phyloP scores from a whole-genome alignment of 2,329 filamentous ascomycete species.

The Microcera coccophila region DNA sequence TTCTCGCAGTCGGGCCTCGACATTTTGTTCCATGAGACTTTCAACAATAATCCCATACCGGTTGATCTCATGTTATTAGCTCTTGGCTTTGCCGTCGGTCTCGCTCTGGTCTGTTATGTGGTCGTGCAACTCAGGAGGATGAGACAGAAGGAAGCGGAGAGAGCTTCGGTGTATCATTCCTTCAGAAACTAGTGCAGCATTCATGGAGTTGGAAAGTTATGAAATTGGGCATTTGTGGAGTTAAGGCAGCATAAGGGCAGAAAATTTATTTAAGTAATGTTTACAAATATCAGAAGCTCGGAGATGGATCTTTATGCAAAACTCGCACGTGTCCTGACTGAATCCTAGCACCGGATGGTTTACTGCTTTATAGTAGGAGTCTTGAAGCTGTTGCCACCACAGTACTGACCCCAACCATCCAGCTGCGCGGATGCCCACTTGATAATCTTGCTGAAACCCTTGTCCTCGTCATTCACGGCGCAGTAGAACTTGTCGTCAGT shows the following conservation, averaged over 20 bases:
- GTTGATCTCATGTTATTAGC: slow-evolving; percentile 68
- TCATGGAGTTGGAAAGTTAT: no score
- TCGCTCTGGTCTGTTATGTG: slow-evolving; percentile 65
- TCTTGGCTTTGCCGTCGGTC: slow-evolving; percentile 60
- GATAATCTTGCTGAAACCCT: slow-evolving; percentile 31
- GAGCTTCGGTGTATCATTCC: slow-evolving; percentile 13
- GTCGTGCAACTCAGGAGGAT: slow-evolving; percentile 37
- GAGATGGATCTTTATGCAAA: no score
- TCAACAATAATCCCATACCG: slow-evolving; percentile 68
- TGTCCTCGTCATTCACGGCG: slow-evolving; percentile 20
- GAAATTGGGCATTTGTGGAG: no score
- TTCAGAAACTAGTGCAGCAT: background rate
- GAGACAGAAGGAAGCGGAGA: slow-evolving; percentile 26
- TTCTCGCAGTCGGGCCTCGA: slow-evolving; percentile 80
- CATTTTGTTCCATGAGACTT: slow-evolving; percentile 69
- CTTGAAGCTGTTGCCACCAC: slow-evolving; percentile 22
- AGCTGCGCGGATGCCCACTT: slow-evolving; percentile 32
- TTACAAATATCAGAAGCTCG: no score
- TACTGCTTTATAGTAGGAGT: slow-evolving; percentile 22
- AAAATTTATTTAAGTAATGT: no score
- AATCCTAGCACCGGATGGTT: no score
- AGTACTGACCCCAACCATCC: slow-evolving; percentile 33
- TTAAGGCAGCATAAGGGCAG: no score
- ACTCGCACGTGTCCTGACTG: background rate
- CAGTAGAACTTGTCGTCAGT: slow-evolving; percentile 28